Conservation (phyloP, 2,329 filamentous ascomycete genomes). For the Sclerotinia nivalis region DNA sequence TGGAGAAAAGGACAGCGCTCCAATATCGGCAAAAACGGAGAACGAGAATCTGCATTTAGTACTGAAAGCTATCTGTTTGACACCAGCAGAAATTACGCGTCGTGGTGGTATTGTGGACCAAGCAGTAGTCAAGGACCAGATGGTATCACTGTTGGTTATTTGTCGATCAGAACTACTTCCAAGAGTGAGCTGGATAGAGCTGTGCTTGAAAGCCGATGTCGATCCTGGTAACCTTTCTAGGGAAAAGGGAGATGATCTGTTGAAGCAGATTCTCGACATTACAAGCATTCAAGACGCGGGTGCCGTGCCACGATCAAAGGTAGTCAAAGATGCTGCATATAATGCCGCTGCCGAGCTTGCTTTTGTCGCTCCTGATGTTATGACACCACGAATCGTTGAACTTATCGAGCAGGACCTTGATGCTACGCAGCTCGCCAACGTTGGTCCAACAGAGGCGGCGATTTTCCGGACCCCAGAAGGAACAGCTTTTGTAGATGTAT, state of each 20-base stretch:
- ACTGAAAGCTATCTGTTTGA: constrained; percentile 63
- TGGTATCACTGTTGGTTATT: constrained; percentile 75
- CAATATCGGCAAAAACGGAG: constrained; percentile 64
- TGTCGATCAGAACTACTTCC: constrained; percentile 77
- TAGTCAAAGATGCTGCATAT: constrained; percentile 70
- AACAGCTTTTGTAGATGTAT: constrained; percentile 83
- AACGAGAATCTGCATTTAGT: constrained; percentile 62
- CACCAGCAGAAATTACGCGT: constrained; percentile 51
- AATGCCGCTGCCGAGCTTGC: constrained; percentile 86
- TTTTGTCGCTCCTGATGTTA: constrained; percentile 84
- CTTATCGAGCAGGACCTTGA: constrained; percentile 76
- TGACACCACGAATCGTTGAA: constrained; percentile 73
- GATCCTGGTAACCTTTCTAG: constrained; percentile 80
- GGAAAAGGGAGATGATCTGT: constrained; percentile 61
- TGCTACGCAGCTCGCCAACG: constrained; percentile 63
- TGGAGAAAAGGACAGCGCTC: constrained; percentile 76
- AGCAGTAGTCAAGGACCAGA: constrained; percentile 63
- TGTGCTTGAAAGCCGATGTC: constrained; percentile 74
- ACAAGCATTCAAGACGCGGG: constrained; percentile 51
- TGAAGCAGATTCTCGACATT: constrained; percentile 63
- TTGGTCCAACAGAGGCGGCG: constrained; percentile 86
- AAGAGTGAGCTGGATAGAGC: constrained; percentile 81
- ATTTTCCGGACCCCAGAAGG: constrained; percentile 92
- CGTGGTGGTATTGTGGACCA: constrained; percentile 48
- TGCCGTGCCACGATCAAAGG: constrained; percentile 41